phyloP scores from a whole-genome alignment of 2,329 filamentous ascomycete species.

The Elsinoe necatrix region DNA sequence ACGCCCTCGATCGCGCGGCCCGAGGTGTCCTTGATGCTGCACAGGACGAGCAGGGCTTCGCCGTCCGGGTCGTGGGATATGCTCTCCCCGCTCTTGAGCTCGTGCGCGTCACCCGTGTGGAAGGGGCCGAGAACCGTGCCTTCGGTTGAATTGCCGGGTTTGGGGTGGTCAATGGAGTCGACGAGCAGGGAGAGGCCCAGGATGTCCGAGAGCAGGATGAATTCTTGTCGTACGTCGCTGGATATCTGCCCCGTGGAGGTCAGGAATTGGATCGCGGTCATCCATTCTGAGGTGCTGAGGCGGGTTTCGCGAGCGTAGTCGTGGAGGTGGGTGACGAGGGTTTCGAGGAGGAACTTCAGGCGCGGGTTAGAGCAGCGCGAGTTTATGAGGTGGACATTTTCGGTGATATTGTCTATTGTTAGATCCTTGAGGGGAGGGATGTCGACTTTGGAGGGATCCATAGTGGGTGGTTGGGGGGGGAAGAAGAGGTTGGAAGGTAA shows the following conservation, averaged over 20 bases:
- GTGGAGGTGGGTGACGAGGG: slow-evolving; percentile 68
- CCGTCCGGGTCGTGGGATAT: slow-evolving; percentile 64
- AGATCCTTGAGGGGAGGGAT: slow-evolving; percentile 57
- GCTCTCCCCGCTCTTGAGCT: slow-evolving; percentile 45
- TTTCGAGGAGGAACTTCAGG: slow-evolving; percentile 62
- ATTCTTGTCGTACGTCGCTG: slow-evolving; percentile 59
- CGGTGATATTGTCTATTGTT: slow-evolving; percentile 71
- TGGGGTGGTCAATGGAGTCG: slow-evolving; percentile 76
- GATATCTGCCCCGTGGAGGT: slow-evolving; percentile 65
- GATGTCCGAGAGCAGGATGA: slow-evolving; percentile 73
- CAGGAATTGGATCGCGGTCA: slow-evolving; percentile 62
- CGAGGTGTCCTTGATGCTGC: slow-evolving; percentile 56
- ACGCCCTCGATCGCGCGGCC: slow-evolving; percentile 57
- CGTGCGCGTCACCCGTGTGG: slow-evolving; percentile 68
- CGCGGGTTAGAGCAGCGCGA: slow-evolving; percentile 57
- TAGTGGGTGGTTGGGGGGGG: slow-evolving; percentile 19
- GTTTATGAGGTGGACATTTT: slow-evolving; percentile 67
- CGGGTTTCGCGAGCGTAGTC: slow-evolving; percentile 74
- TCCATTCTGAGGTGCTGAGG: slow-evolving; percentile 70
- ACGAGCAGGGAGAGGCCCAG: slow-evolving; percentile 72
- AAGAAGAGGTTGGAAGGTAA: not conserved
- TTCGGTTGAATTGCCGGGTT: slow-evolving; percentile 60
- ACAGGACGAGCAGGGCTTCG: slow-evolving; percentile 63
- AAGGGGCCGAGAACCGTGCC: slow-evolving; percentile 76
- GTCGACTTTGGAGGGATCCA: slow-evolving; percentile 38